Evolutionary conservation across 768 basidiomycete species (phyloP).

Genomic region (Trametes elegans): DNA sequence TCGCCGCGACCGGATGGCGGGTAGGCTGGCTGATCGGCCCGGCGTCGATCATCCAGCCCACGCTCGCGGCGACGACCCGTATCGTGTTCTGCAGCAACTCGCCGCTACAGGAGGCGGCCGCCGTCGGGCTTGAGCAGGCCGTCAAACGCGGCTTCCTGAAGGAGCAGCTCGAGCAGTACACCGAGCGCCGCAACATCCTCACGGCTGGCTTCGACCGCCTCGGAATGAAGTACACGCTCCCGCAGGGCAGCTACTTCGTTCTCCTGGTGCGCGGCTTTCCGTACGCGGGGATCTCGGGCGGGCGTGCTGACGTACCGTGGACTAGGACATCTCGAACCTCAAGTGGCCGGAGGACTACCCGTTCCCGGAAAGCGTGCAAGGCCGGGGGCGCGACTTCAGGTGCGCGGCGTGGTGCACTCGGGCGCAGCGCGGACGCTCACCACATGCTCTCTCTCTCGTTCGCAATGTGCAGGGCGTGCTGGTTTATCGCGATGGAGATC

Average conservation of each 20-base stretch:
- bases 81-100: conserved; percentile 96
- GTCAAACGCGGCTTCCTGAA: conserved; percentile 72
- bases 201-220: conserved; percentile 76
- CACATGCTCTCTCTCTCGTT: background rate
- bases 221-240: conserved; percentile 82
- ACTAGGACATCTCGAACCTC: conserved; percentile 72
- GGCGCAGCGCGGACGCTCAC: background rate
- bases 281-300: background rate
- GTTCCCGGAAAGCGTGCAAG: conserved; percentile 72
- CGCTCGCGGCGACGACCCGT: conserved; percentile 87
- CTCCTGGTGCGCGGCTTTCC: conserved; percentile 57
- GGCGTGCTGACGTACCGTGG: background rate
- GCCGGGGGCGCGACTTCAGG: conserved; percentile 87
- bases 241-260: conserved; percentile 90
- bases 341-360: conserved; percentile 83
- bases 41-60: conserved; percentile 74
- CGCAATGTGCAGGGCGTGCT: conserved; percentile 67
- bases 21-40: conserved; percentile 96
- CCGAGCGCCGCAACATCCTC: conserved; percentile 75
- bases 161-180: conserved; percentile 72
- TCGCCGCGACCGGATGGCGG: conserved; percentile 97
- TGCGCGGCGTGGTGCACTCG: conserved; percentile 31
- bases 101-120: conserved; percentile 92
- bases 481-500: conserved; percentile 90
- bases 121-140: conserved; percentile 84